Evolutionary conservation across 768 basidiomycete species (phyloP).

Genomic region (Panellus pusillus): DNA sequence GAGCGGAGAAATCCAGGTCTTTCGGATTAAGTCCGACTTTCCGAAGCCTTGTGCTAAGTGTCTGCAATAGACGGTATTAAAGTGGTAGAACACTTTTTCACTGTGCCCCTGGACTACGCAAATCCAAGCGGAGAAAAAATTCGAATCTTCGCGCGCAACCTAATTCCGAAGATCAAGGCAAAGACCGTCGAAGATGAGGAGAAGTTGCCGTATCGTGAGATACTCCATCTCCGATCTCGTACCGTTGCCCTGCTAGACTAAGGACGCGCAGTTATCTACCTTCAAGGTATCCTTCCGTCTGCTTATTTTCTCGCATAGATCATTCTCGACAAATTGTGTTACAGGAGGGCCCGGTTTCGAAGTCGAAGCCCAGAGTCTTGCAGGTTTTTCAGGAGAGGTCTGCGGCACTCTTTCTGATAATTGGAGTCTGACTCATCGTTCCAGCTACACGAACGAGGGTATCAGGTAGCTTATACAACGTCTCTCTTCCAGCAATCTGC

Average conservation of each 20-base stretch:
- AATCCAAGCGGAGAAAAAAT: conserved; percentile 45
- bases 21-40: neutral
- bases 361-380: conserved; percentile 33
- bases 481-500: neutral
- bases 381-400: conserved; percentile 38
- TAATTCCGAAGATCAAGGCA: conserved; percentile 44
- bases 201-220: conserved; percentile 47
- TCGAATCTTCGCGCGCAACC: conserved; percentile 45
- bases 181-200: conserved; percentile 42
- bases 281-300: conserved; percentile 35
- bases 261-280: conserved; percentile 36
- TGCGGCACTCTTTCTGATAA: neutral
- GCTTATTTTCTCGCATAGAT: neutral
- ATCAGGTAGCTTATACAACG: conserved; percentile 37
- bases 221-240: neutral
- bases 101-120: conserved; percentile 47
- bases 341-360: conserved; percentile 53
- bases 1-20: neutral
- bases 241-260: neutral
- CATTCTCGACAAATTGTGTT: neutral
- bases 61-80: conserved; percentile 38
- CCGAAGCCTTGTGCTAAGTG: neutral
- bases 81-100: conserved; percentile 50
- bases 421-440: conserved; percentile 1
- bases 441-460: conserved; percentile 49